Evolutionary conservation across 1,284 basidiomycete genomes (phyloP).

Genomic region (Phellopilus nigrolimitatus): DNA sequence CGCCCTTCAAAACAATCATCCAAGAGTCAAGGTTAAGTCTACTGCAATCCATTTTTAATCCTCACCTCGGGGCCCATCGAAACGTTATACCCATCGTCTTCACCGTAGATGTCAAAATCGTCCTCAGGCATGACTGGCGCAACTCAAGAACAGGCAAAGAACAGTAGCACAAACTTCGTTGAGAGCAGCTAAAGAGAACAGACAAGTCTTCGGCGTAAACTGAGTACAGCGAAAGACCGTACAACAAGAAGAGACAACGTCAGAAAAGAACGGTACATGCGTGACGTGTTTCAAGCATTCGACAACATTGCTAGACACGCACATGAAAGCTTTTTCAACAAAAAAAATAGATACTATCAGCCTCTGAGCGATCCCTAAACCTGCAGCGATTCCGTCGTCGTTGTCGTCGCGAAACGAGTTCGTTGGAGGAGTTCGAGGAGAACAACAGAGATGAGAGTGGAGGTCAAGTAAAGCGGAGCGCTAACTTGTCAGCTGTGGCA

Average conservation of each 20-base stretch:
- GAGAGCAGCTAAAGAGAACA: constrained; percentile 20
- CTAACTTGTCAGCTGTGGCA: too few relatives aligned
- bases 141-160: constrained; percentile 32
- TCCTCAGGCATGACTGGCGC: constrained; percentile 42
- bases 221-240: constrained; percentile 14
- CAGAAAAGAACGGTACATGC: constrained; percentile 12
- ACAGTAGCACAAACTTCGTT: constrained; percentile 20
- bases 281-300: background rate
- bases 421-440: background rate
- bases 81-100: constrained; percentile 50
- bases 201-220: constrained; percentile 12
- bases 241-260: constrained; percentile 7
- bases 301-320: constrained; percentile 9
- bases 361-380: constrained; percentile 3
- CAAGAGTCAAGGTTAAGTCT: background rate
- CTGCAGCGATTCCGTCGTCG: background rate
- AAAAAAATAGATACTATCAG: constrained; percentile 4
- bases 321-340: constrained; percentile 14
- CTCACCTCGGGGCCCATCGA: constrained; percentile 39
- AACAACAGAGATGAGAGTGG: background rate
- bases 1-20: constrained; percentile 1
- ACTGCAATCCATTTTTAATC: background rate
- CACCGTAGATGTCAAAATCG: constrained; percentile 72
- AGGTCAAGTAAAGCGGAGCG: background rate
- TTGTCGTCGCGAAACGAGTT: constrained; percentile 1